Evolutionary conservation across 2,329 filamentous ascomycete genomes (phyloP).

Genomic region (Chaetoscypha palmicola): DNA sequence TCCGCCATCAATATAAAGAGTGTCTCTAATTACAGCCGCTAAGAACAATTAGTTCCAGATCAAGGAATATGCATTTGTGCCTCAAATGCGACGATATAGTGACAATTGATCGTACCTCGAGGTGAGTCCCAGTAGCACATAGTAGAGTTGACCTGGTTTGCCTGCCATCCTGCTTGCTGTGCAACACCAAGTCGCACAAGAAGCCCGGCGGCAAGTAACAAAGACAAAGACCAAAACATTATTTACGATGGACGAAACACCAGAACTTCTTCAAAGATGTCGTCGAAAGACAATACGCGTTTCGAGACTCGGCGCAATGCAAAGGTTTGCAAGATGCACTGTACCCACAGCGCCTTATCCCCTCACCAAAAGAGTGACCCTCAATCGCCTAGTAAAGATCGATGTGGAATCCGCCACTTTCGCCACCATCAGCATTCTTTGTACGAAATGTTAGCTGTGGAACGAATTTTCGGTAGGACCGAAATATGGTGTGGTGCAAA

Average conservation of each 20-base stretch:
- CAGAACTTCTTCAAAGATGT: not conserved
- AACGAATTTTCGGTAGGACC: slow-evolving; percentile 2
- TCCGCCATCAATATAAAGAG: slow-evolving; percentile 60
- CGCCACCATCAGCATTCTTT: slow-evolving; percentile 10
- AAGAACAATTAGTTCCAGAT: slow-evolving; percentile 20
- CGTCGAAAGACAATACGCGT: slow-evolving; percentile 6
- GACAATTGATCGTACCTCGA: slow-evolving; percentile 32
- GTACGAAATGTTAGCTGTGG: slow-evolving; percentile 1
- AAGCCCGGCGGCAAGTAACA: slow-evolving; percentile 13
- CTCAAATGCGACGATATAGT: not conserved
- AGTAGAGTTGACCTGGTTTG: slow-evolving; percentile 46
- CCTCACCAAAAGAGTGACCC: not conserved
- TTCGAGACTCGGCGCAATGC: slow-evolving; percentile 10
- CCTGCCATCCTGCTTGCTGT: slow-evolving; percentile 44
- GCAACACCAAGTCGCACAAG: slow-evolving; percentile 30
- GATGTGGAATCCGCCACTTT: slow-evolving; percentile 9
- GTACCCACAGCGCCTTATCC: slow-evolving; percentile 1
- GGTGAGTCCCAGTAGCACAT: slow-evolving; percentile 50
- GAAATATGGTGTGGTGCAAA: slow-evolving; percentile 1
- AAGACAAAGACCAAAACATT: slow-evolving; percentile 14
- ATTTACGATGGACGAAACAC: slow-evolving; percentile 9
- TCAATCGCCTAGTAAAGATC: slow-evolving; percentile 4
- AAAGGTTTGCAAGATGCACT: slow-evolving; percentile 10
- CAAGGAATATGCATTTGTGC: not conserved
- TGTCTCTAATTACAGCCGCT: slow-evolving; percentile 55